phyloP scores from a whole-genome alignment of 73 alveolate genomes.

The Tetrahymena malaccensis region DNA sequence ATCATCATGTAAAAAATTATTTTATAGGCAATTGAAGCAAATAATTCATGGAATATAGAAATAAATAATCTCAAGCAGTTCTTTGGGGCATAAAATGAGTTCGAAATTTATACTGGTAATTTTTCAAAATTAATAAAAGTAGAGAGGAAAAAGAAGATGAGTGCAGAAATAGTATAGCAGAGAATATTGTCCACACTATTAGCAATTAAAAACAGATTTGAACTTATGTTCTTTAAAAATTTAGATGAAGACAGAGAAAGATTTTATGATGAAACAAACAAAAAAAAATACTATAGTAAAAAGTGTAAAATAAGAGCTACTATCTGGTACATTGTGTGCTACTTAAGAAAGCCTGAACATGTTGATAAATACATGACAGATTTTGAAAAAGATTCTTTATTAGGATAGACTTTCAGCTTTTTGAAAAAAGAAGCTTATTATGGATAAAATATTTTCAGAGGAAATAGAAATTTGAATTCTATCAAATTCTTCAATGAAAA shows the following conservation, averaged over 20 bases:
- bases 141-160: slow-evolving; percentile 11
- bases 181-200: background rate
- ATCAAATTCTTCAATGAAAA: background rate
- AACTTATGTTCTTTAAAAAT: background rate
- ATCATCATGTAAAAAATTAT: background rate
- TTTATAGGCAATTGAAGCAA: background rate
- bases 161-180: background rate
- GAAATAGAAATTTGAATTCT: background rate
- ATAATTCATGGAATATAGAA: background rate
- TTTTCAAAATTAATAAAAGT: slow-evolving; percentile 14
- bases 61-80: slow-evolving; percentile 1
- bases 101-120: slow-evolving; percentile 37
- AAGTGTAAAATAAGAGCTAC: background rate
- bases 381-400: background rate
- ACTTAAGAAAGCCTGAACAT: background rate
- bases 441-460: background rate
- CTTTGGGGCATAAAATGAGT: slow-evolving; percentile 25
- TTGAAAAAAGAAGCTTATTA: background rate
- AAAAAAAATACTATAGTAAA: background rate
- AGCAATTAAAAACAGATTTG: background rate
- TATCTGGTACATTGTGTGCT: background rate
- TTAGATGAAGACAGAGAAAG: background rate
- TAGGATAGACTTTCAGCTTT: background rate
- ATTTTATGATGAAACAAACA: background rate
- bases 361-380: background rate